Base-by-base conservation (phyloP, 2,329 filamentous ascomycete species). In the Paraphoma sp. region DNA sequence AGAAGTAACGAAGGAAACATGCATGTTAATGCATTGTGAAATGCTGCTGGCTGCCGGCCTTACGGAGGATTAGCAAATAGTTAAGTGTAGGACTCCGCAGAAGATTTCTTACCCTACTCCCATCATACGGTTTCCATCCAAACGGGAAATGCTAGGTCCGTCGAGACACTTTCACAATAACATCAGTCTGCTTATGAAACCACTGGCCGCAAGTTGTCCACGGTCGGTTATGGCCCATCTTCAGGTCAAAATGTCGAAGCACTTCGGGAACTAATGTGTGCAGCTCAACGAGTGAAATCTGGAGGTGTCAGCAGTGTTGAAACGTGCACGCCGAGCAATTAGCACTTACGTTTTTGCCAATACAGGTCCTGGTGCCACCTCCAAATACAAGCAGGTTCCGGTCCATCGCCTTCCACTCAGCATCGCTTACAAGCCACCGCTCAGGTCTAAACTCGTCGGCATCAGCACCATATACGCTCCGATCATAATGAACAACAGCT, bases 391-490 rank as follows among this genome's bases (percentile, higher is more conserved):
- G 75, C 29, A 72, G 71, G 45, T 66, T 54, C 14, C 53, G 57
- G 16, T 65, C 72, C 68, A 68, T 69, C 14, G 30, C 53, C 47
- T 56, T 60, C 23, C 36, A 51, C 18, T 50, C 42, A 29, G 63
- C 61, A 2, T 62, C 56, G 30, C 54, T 54, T 3, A 76, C 72
- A 2, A 82, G 59, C 81, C 81, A 83, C 18, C 82, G 66, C 54
- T 82, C 80, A 0, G 81, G 81, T 17, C 67, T 59, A 57, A 78
- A 83, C 0, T 69, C 62, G 10, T 78, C 74, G 0, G 77, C 72
- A 48, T 81, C 74, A 1, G 65, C 30, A 0, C 74, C 73, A 49
- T 79, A 84, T 5, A 82, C 68, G 0, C 64, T 57, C 6, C 64
- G 62, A 45, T 82, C 72, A 16, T 72, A 69, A 23, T 82, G 79